Percentiles rank a stretch among this genome's conserved stretches.
phyloP scores from a whole-genome alignment of 2,329 filamentous ascomycete species.

The Alternaria viburni region DNA sequence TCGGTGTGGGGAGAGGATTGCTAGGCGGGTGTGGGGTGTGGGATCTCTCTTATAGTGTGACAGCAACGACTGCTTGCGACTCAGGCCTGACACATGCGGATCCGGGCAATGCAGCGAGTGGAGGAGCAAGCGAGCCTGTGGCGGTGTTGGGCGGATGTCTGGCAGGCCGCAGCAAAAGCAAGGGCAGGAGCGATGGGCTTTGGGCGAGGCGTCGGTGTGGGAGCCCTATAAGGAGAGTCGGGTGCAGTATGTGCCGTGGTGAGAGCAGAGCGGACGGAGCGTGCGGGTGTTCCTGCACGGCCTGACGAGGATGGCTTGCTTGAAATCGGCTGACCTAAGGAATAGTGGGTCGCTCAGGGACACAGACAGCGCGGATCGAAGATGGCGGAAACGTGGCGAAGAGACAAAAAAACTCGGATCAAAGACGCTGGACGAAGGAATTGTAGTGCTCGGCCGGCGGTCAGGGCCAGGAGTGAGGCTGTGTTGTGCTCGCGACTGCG shows the following conservation, averaged over 20 bases:
- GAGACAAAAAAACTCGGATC: constrained; percentile 8
- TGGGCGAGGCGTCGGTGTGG: constrained; percentile 1
- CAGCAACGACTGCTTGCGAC: constrained; percentile 14
- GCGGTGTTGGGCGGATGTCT: constrained; percentile 29
- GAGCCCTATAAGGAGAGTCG: constrained; percentile 16
- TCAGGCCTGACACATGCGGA: constrained; percentile 16
- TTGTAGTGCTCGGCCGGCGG: background rate
- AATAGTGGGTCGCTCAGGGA: constrained; percentile 12
- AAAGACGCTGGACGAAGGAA: constrained; percentile 16
- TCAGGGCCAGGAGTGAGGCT: constrained; percentile 15
- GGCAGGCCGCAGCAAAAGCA: constrained; percentile 6
- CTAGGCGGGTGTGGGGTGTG: constrained; percentile 9
- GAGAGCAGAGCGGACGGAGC: constrained; percentile 9
- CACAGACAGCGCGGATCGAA: constrained; percentile 15
- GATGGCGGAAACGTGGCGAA: constrained; percentile 30
- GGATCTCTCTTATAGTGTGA: constrained; percentile 18
- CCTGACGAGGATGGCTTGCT: constrained; percentile 20
- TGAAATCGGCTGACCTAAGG: constrained; percentile 22
- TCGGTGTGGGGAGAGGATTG: constrained; percentile 1
- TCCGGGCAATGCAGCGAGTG: constrained; percentile 1
- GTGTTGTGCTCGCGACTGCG: constrained; percentile 9
- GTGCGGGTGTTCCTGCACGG: constrained; percentile 16
- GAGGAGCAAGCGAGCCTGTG: constrained; percentile 17
- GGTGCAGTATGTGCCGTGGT: constrained; percentile 9
- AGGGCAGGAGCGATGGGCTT: constrained; percentile 12